Conservation (phyloP, 1,284 basidiomycete species). For the Testicularia cyperi region DNA sequence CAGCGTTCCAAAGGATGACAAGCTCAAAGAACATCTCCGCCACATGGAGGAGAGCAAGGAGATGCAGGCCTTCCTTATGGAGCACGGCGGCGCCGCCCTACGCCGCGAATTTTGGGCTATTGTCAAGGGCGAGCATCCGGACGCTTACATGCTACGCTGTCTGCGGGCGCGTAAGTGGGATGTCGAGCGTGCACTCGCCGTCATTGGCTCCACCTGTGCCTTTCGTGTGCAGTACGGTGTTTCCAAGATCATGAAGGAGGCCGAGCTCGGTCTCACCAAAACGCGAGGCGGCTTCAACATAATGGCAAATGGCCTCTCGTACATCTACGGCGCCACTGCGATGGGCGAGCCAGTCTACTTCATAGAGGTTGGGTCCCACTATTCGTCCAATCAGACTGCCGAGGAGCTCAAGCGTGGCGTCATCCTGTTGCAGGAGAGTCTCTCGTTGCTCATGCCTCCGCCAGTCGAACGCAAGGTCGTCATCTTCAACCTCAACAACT, state of each 20-base stretch:
- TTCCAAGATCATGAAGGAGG: slow-evolving; percentile 33
- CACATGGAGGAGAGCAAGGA: slow-evolving; percentile 53
- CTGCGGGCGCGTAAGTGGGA: slow-evolving; percentile 59
- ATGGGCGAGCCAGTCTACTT: slow-evolving; percentile 50
- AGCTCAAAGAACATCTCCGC: slow-evolving; percentile 50
- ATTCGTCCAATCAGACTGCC: slow-evolving; percentile 51
- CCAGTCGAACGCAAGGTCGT: slow-evolving; percentile 53
- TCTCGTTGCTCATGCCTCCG: slow-evolving; percentile 48
- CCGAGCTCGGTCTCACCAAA: slow-evolving; percentile 37
- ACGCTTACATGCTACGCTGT: slow-evolving; percentile 59
- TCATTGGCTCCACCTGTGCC: slow-evolving; percentile 46
- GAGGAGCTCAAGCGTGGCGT: slow-evolving; percentile 50
- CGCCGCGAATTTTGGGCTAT: slow-evolving; percentile 53
- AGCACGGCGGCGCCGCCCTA: slow-evolving; percentile 46
- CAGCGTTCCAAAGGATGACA: slow-evolving; percentile 39
- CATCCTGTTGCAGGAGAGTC: slow-evolving; percentile 44
- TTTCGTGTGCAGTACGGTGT: slow-evolving; percentile 42
- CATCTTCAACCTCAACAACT: slow-evolving; percentile 56
- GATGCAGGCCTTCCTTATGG: slow-evolving; percentile 46
- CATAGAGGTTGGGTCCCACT: slow-evolving; percentile 54
- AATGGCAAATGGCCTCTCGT: slow-evolving; percentile 50
- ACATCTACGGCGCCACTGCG: slow-evolving; percentile 40
- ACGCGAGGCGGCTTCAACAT: slow-evolving; percentile 51
- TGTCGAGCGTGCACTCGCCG: slow-evolving; percentile 46
- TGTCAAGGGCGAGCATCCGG: slow-evolving; percentile 53